Percentiles rank a stretch among this genome's conserved stretches.
These are phyloP conservation scores for Mucor lusitanicus DNA, from an alignment of 371 early-diverging fungal species.

Conservation along the genomic window DNA sequence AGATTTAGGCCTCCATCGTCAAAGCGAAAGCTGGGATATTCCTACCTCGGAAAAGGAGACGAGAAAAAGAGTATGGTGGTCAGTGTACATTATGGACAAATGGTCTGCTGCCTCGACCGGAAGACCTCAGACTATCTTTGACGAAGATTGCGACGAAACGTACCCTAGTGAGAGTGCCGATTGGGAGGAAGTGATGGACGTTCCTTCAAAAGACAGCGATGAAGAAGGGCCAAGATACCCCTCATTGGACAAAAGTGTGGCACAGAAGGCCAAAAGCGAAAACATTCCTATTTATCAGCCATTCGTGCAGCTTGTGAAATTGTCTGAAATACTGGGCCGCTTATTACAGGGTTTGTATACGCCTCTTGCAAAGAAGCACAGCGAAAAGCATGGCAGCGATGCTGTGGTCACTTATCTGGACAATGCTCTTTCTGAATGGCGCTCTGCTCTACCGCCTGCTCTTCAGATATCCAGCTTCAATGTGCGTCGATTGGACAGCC, in stretches of 20 bases:
- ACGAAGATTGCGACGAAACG: slow-evolving; percentile 49
- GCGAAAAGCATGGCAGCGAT: slow-evolving; percentile 52
- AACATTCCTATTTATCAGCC: slow-evolving; percentile 49
- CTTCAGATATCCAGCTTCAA: slow-evolving; percentile 38
- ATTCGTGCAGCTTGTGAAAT: slow-evolving; percentile 47
- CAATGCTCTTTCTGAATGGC: slow-evolving; percentile 47
- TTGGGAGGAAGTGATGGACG: slow-evolving; percentile 52
- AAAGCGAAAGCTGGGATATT: slow-evolving; percentile 54
- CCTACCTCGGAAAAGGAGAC: slow-evolving; percentile 59
- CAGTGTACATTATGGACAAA: slow-evolving; percentile 62
- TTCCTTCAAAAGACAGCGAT: slow-evolving; percentile 9
- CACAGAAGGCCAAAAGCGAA: slow-evolving; percentile 35
- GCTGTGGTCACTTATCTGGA: slow-evolving; percentile 47
- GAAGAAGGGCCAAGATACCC: slow-evolving; percentile 32
- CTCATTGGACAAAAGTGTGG: slow-evolving; percentile 35
- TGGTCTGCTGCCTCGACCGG: slow-evolving; percentile 56
- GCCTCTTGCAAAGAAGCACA: slow-evolving; percentile 48
- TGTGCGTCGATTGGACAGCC: slow-evolving; percentile 30
- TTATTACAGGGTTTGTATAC: slow-evolving; percentile 51
- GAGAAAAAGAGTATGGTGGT: slow-evolving; percentile 68
- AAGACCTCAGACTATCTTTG: slow-evolving; percentile 55
- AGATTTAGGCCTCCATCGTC: slow-evolving; percentile 69
- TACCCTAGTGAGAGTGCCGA: slow-evolving; percentile 45
- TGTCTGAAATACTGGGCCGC: slow-evolving; percentile 50
- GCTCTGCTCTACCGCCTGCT: slow-evolving; percentile 39